These are phyloP conservation scores for Pelagophyceae sp. DNA, from an alignment of 352 stramenopile genomes.

Conservation along the genomic window DNA sequence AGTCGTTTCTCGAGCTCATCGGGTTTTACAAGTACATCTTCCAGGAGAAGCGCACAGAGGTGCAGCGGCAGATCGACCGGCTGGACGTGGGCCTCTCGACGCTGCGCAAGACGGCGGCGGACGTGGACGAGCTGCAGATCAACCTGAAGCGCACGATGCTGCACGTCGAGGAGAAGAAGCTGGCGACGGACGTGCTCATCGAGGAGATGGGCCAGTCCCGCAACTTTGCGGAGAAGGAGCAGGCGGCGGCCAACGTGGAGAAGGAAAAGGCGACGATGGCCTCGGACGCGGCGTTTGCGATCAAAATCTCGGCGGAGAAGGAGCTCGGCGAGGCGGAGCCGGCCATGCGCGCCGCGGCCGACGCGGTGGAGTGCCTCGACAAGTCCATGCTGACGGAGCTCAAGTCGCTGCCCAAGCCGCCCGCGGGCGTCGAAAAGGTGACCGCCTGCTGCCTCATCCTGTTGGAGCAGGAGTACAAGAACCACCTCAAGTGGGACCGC, in stretches of 20 bases:
- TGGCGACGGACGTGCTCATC: slow-evolving; percentile 80
- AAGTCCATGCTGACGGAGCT: slow-evolving; percentile 92
- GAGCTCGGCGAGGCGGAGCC: slow-evolving; percentile 88
- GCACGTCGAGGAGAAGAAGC: slow-evolving; percentile 89
- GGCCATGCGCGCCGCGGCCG: slow-evolving; percentile 86
- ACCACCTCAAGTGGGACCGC: slow-evolving; percentile 93
- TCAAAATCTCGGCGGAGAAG: slow-evolving; percentile 82
- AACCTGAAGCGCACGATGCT: slow-evolving; percentile 88
- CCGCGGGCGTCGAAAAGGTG: slow-evolving; percentile 85
- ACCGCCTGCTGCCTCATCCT: slow-evolving; percentile 90
- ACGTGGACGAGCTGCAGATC: slow-evolving; percentile 88
- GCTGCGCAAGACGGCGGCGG: slow-evolving; percentile 84
- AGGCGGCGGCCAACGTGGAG: slow-evolving; percentile 81
- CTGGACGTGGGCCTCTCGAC: slow-evolving; percentile 90
- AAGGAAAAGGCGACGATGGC: slow-evolving; percentile 81
- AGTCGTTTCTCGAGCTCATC: slow-evolving; percentile 95
- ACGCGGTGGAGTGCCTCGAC: slow-evolving; percentile 88
- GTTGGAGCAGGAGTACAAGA: slow-evolving; percentile 89
- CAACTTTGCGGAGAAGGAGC: slow-evolving; percentile 86
- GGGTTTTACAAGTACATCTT: slow-evolving; percentile 94
- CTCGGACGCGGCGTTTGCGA: slow-evolving; percentile 76
- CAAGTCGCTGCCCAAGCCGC: slow-evolving; percentile 89
- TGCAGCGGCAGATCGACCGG: slow-evolving; percentile 87
- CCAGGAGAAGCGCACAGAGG: slow-evolving; percentile 82
- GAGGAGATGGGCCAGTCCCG: slow-evolving; percentile 81